phyloP scores from a whole-genome alignment of 2,329 filamentous ascomycete genomes.

The Aspergillus proliferans region DNA sequence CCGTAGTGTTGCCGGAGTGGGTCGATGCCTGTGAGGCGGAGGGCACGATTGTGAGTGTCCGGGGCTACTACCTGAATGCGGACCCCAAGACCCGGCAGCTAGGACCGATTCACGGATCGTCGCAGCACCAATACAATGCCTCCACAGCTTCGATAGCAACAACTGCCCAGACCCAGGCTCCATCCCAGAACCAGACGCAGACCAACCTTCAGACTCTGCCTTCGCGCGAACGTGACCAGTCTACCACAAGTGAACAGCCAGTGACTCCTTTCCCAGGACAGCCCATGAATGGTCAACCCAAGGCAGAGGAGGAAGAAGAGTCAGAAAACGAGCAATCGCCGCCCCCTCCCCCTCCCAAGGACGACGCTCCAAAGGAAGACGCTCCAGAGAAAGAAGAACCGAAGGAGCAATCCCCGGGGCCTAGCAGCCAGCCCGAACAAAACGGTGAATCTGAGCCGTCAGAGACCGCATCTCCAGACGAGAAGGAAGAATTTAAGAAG shows the following conservation, averaged over 20 bases:
- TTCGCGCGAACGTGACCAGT: constrained; percentile 16
- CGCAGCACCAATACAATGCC: constrained; percentile 28
- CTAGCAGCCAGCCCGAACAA: constrained; percentile 14
- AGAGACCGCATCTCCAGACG: not conserved
- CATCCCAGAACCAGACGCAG: constrained; percentile 9
- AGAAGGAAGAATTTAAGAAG: constrained; percentile 7
- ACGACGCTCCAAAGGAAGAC: constrained; percentile 15
- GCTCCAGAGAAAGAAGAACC: not conserved
- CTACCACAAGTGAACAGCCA: constrained; percentile 19
- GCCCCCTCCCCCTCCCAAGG: constrained; percentile 25
- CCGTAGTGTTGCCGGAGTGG: constrained; percentile 95
- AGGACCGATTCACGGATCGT: constrained; percentile 30
- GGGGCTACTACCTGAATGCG: constrained; percentile 93
- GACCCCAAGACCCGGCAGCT: constrained; percentile 57
- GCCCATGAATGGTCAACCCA: constrained; percentile 22
- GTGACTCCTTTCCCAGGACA: constrained; percentile 30
- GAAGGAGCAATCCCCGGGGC: constrained; percentile 8
- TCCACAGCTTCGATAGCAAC: constrained; percentile 24
- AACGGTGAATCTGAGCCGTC: constrained; percentile 13
- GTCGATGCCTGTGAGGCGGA: constrained; percentile 92
- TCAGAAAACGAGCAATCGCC: constrained; percentile 19
- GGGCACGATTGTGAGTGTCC: constrained; percentile 85
- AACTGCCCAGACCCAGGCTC: constrained; percentile 9
- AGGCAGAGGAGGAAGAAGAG: constrained; percentile 21
- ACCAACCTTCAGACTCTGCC: constrained; percentile 19